phyloP scores from a whole-genome alignment of 495 filamentous ascomycete species.

The Podospora pseudoanserina region DNA sequence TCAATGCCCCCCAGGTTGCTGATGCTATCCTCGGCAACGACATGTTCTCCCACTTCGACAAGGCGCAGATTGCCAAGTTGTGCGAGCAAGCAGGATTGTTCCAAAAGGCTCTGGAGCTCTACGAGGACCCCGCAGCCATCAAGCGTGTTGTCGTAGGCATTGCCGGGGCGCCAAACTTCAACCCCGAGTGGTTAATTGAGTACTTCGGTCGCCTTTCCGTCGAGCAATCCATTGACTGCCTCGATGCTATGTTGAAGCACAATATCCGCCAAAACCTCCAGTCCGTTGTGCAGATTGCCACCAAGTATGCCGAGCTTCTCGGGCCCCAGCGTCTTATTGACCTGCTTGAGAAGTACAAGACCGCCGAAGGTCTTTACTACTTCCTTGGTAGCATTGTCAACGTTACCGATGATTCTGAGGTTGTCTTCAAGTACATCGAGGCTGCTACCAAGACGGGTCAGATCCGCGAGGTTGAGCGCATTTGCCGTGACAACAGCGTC shows the following conservation, averaged over 20 bases:
- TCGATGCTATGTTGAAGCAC: slow-evolving; percentile 90
- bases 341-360: slow-evolving; percentile 94
- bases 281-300: slow-evolving; percentile 88
- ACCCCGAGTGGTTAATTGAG: slow-evolving; percentile 80
- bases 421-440: slow-evolving; percentile 99
- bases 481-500: slow-evolving; percentile 88
- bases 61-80: slow-evolving; percentile 75
- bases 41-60: slow-evolving; percentile 96
- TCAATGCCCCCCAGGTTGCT: slow-evolving; percentile 94
- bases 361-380: slow-evolving; percentile 94
- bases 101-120: slow-evolving; percentile 90
- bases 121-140: slow-evolving; percentile 82
- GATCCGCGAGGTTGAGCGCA: slow-evolving; percentile 90
- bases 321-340: slow-evolving; percentile 85
- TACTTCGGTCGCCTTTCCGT: slow-evolving; percentile 93
- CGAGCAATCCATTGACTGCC: slow-evolving; percentile 88
- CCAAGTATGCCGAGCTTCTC: slow-evolving; percentile 97
- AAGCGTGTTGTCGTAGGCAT: slow-evolving; percentile 83
- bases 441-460: slow-evolving; percentile 90
- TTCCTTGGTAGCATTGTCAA: slow-evolving; percentile 98
- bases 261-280: slow-evolving; percentile 98
- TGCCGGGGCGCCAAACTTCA: slow-evolving; percentile 74
- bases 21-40: slow-evolving; percentile 96
- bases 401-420: slow-evolving; percentile 88
- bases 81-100: slow-evolving; percentile 88